phyloP scores from a whole-genome alignment of 2,329 filamentous ascomycete species.

The Trichoderma cornu-damae region DNA sequence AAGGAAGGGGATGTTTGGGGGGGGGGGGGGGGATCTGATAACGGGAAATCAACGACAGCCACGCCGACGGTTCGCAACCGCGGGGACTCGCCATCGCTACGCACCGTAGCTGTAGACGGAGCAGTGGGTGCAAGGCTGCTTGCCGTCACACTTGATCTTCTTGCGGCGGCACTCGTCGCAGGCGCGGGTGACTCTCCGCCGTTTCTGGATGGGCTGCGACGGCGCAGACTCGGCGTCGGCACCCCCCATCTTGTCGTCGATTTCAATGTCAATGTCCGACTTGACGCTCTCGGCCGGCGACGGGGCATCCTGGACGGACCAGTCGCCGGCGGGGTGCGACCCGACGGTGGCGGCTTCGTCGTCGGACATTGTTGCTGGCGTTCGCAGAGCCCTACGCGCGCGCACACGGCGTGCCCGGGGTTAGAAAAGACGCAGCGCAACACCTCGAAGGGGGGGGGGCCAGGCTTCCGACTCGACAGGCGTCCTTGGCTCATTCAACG shows the following conservation, averaged over 20 bases:
- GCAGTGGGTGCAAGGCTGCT: slow-evolving; percentile 89
- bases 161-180: slow-evolving; percentile 80
- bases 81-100: slow-evolving; percentile 24
- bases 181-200: slow-evolving; percentile 70
- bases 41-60: neutral
- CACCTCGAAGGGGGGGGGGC: neutral
- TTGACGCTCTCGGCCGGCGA: slow-evolving; percentile 42
- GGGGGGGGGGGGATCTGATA: neutral
- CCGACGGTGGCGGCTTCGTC: slow-evolving; percentile 35
- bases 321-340: slow-evolving; percentile 33
- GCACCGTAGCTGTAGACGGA: slow-evolving; percentile 97
- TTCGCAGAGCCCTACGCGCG: slow-evolving; percentile 15
- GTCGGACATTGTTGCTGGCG: slow-evolving; percentile 38
- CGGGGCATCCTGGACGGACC: slow-evolving; percentile 34
- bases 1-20: too few species aligned
- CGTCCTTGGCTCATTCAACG: neutral
- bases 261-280: slow-evolving; percentile 40
- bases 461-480: neutral
- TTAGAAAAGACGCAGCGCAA: neutral
- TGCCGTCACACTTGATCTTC: slow-evolving; percentile 84
- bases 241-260: slow-evolving; percentile 34
- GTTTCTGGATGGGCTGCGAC: slow-evolving; percentile 64
- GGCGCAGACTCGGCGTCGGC: slow-evolving; percentile 32
- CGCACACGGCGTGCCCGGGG: neutral
- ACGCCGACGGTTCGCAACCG: neutral